Evolutionary conservation across 169 alveolate genomes (phyloP).

Genomic region (Plasmodium vivax): DNA sequence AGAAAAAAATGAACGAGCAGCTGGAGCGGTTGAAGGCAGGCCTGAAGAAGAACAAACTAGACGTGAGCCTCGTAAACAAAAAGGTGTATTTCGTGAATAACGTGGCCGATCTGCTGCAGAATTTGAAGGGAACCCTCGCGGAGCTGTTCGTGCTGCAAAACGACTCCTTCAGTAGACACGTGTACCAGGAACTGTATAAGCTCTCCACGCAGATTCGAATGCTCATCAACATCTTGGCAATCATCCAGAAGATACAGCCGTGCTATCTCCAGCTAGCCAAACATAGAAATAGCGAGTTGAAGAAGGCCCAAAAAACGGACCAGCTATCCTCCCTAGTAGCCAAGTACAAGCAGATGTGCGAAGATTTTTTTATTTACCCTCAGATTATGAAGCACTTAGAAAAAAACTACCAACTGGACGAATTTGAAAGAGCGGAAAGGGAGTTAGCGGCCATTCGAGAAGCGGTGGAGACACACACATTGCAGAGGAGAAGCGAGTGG

Average conservation of each 20-base stretch:
- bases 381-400: slow-evolving; percentile 43
- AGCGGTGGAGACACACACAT: neutral
- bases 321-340: neutral
- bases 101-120: neutral
- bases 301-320: slow-evolving; percentile 22
- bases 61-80: slow-evolving; percentile 27
- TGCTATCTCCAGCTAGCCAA: slow-evolving; percentile 12
- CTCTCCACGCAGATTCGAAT: neutral
- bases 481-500: slow-evolving; percentile 18
- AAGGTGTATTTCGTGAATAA: slow-evolving; percentile 38
- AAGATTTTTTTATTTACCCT: slow-evolving; percentile 56
- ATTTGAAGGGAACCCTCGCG: neutral
- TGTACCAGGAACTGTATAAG: slow-evolving; percentile 7
- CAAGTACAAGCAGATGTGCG: slow-evolving; percentile 32
- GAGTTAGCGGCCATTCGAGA: neutral
- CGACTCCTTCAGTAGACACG: slow-evolving; percentile 22
- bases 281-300: slow-evolving; percentile 37
- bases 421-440: neutral
- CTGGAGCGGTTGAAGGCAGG: neutral
- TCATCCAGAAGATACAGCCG: slow-evolving; percentile 3
- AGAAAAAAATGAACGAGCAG: slow-evolving; percentile 24
- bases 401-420: neutral
- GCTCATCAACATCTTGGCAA: neutral
- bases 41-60: slow-evolving; percentile 31
- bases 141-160: neutral